Evolutionary conservation across 2,329 filamentous ascomycete species (phyloP).

Genomic region (Magnaporthiopsis poae): DNA sequence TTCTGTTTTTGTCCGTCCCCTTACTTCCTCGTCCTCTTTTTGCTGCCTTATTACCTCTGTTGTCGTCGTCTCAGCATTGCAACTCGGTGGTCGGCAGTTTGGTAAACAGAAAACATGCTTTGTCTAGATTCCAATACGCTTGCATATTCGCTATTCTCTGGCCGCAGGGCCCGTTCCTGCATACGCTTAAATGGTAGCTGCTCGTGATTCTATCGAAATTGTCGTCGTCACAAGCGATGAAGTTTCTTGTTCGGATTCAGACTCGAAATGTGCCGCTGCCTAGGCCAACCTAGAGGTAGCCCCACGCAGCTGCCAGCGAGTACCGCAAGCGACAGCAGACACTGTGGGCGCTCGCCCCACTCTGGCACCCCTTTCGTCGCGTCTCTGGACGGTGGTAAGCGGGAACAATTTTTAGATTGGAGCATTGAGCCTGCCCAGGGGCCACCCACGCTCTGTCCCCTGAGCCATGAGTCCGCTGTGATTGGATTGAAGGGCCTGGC

Average conservation of each 20-base stretch:
- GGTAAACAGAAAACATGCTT: background rate
- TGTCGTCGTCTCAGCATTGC: background rate
- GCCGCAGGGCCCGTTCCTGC: background rate
- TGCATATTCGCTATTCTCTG: background rate
- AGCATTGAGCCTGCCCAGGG: background rate
- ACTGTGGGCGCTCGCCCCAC: background rate
- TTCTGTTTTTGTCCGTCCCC: background rate
- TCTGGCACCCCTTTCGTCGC: background rate
- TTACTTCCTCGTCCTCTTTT: background rate
- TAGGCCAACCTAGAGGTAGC: no score
- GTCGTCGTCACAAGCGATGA: no score
- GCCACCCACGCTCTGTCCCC: background rate
- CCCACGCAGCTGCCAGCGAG: no score
- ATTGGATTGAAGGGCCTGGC: background rate
- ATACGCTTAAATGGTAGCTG: no score
- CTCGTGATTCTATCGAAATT: no score
- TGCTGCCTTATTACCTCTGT: background rate
- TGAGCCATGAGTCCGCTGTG: background rate
- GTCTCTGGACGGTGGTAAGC: background rate
- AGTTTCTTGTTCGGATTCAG: no score
- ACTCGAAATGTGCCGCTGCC: no score
- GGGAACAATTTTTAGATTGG: background rate
- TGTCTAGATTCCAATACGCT: background rate
- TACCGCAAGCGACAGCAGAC: no score
- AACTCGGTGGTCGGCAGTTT: background rate